Conservation (phyloP, 441 rosid species). For the Eruca vesicaria region DNA sequence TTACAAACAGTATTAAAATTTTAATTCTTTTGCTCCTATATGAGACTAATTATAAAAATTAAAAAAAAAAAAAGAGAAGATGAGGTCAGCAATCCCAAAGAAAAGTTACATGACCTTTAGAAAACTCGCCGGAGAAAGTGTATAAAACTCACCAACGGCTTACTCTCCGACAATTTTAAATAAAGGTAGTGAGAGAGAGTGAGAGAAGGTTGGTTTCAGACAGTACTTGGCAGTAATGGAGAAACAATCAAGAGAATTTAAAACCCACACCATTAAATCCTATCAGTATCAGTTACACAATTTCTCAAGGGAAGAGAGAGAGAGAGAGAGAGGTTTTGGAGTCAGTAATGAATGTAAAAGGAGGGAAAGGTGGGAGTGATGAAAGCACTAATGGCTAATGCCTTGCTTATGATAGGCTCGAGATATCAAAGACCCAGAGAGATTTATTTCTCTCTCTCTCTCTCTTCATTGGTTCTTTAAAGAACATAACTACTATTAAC, state of each 20-base stretch:
- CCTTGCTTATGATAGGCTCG: too few species aligned
- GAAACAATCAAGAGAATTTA: conserved; percentile 32
- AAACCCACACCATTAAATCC: conserved; percentile 37
- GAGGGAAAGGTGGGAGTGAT: conserved; percentile 25
- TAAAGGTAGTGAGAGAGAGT: too few species aligned
- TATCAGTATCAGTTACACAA: conserved; percentile 34
- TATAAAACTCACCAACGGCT: not conserved
- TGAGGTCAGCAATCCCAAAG: conserved; percentile 9
- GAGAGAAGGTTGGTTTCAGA: not conserved
- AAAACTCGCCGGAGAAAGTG: not conserved
- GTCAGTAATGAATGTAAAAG: conserved; percentile 35
- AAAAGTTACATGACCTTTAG: conserved; percentile 14
- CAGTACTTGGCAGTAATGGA: conserved; percentile 32
- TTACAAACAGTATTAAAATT: not conserved
- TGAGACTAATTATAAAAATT: too few species aligned
- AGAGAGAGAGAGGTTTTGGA: conserved; percentile 8
- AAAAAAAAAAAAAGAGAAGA: not conserved
- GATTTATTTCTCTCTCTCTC: not conserved
- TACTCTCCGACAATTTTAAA: too few species aligned
- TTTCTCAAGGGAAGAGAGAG: conserved; percentile 30
- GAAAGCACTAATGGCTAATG: conserved; percentile 33
- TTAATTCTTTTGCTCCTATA: too few species aligned
- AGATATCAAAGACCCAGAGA: too few species aligned
- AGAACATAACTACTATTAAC: conserved; percentile 22
- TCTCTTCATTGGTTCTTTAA: not conserved